Evolutionary conservation across 129 eudicot species (phyloP).

Genomic region (Logfia minima): DNA sequence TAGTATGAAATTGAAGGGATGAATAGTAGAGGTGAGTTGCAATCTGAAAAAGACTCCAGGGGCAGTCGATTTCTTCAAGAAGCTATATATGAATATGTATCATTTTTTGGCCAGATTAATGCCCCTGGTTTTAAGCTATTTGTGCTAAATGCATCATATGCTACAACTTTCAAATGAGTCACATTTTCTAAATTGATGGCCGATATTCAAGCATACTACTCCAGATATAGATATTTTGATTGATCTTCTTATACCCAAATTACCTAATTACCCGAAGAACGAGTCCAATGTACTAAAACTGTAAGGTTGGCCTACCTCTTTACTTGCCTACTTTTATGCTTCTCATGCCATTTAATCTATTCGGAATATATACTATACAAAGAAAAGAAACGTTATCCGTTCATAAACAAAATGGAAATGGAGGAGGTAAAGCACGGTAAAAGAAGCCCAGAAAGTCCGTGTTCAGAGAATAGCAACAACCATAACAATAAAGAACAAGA

Average conservation of each 20-base stretch:
- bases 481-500: conserved; percentile 61
- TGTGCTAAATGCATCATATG: background rate
- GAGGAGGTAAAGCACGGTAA: conserved; percentile 45
- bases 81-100: background rate
- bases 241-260: conserved; percentile 22
- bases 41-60: no score
- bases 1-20: no score
- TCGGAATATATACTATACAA: conserved; percentile 35
- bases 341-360: conserved; percentile 33
- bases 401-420: conserved; percentile 31
- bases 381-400: conserved; percentile 31
- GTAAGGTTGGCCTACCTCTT: conserved; percentile 39
- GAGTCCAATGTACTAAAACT: conserved; percentile 49
- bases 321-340: conserved; percentile 51
- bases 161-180: background rate
- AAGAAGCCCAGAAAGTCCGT: conserved; percentile 51
- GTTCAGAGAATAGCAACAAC: conserved; percentile 33
- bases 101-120: background rate
- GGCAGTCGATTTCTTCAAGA: background rate
- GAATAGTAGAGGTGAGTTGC: background rate
- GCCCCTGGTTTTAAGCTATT: background rate
- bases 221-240: conserved; percentile 24
- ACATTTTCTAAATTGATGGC: background rate
- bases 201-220: conserved; percentile 12
- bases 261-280: conserved; percentile 36